Percentiles rank a stretch among this genome's conserved stretches.
phyloP scores from a whole-genome alignment of 805 yeast genomes.

The Ogataea philodendri region DNA sequence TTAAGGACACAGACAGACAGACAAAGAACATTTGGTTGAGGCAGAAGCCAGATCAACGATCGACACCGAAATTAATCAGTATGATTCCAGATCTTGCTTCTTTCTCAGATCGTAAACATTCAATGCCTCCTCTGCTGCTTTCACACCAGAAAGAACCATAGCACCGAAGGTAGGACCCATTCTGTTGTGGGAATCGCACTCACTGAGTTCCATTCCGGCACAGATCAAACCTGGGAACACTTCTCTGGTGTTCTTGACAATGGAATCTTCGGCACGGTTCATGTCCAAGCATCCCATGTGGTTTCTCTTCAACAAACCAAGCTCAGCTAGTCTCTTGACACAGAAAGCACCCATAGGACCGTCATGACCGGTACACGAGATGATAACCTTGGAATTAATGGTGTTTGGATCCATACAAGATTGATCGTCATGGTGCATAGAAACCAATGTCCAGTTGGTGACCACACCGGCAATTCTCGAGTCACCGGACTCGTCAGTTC shows the following conservation, averaged over 20 bases:
- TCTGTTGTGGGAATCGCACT: slow-evolving; percentile 73
- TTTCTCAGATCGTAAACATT: slow-evolving; percentile 32
- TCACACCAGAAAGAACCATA: slow-evolving; percentile 74
- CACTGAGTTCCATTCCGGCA: slow-evolving; percentile 80
- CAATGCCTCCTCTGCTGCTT: slow-evolving; percentile 60
- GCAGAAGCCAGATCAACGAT: background rate
- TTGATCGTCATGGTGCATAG: slow-evolving; percentile 73
- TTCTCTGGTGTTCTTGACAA: slow-evolving; percentile 67
- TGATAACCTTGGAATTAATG: slow-evolving; percentile 60
- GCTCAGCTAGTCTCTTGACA: slow-evolving; percentile 62
- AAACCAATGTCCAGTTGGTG: slow-evolving; percentile 78
- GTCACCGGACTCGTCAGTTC: slow-evolving; percentile 58
- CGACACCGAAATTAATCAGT: slow-evolving; percentile 6
- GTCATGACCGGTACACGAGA: slow-evolving; percentile 78
- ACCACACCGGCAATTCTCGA: slow-evolving; percentile 75
- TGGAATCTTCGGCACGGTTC: slow-evolving; percentile 74
- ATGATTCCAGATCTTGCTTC: slow-evolving; percentile 25
- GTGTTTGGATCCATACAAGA: slow-evolving; percentile 84
- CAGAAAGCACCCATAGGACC: slow-evolving; percentile 82
- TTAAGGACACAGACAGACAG: slow-evolving; percentile 14
- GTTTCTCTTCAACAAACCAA: slow-evolving; percentile 46
- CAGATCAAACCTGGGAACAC: slow-evolving; percentile 60
- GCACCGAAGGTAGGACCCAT: slow-evolving; percentile 88
- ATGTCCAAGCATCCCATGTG: slow-evolving; percentile 80
- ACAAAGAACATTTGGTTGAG: slow-evolving; percentile 22